A percentile compares a stretch with the other conserved stretches of the same genome.
Conservation (phyloP, 441 rosid genomes). For the Populus trichocarpa region DNA sequence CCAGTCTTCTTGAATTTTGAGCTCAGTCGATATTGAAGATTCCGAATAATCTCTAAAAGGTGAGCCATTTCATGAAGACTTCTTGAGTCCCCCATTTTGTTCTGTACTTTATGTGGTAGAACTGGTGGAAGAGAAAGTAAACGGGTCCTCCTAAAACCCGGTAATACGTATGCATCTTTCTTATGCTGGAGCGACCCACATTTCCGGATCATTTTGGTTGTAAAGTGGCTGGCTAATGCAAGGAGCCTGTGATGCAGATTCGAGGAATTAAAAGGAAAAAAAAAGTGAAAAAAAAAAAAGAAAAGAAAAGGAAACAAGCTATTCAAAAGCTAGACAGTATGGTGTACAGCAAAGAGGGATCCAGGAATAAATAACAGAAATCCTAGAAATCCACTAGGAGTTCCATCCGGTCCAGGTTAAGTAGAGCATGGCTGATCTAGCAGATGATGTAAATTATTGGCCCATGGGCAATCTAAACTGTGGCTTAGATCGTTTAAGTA, state of each 20-base stretch:
- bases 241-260: slow-evolving; percentile 68
- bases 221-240: slow-evolving; percentile 70
- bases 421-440: neutral
- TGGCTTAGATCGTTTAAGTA: neutral
- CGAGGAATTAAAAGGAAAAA: slow-evolving; percentile 12
- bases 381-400: neutral
- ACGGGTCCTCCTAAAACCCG: slow-evolving; percentile 32
- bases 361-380: neutral
- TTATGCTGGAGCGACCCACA: slow-evolving; percentile 67
- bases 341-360: neutral
- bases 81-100: slow-evolving; percentile 41
- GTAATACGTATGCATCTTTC: slow-evolving; percentile 42
- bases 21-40: slow-evolving; percentile 67
- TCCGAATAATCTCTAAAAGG: slow-evolving; percentile 82
- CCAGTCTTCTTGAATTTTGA: slow-evolving; percentile 71
- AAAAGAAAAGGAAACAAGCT: neutral
- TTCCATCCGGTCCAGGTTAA: neutral
- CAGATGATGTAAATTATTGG: too few relatives aligned
- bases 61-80: slow-evolving; percentile 80
- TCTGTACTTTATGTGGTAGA: slow-evolving; percentile 37
- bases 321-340: neutral
- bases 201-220: slow-evolving; percentile 78
- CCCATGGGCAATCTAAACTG: neutral
- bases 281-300: neutral
- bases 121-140: slow-evolving; percentile 58